Evolutionary conservation across 2,329 filamentous ascomycete species (phyloP).

Genomic region (Colletotrichum sp.): DNA sequence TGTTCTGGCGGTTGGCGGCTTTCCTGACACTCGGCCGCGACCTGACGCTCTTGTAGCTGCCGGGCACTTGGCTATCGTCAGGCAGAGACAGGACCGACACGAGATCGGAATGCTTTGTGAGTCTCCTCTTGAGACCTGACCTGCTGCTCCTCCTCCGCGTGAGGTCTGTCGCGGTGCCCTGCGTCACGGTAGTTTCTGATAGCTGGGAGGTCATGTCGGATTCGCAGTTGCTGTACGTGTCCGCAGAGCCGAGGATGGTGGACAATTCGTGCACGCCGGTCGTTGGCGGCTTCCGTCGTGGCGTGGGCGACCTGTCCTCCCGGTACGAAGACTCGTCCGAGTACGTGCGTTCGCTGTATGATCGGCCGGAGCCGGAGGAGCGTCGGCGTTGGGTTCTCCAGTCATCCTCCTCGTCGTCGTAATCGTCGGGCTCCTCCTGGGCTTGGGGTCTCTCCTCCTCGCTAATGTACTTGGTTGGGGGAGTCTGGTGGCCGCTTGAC

Average conservation of each 20-base stretch:
- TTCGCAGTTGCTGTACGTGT: conserved; percentile 46
- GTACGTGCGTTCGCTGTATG: conserved; percentile 23
- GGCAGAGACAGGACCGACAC: conserved; percentile 89
- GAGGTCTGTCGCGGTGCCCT: conserved; percentile 50
- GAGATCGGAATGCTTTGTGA: conserved; percentile 92
- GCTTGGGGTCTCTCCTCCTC: conserved; percentile 42
- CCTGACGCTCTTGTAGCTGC: conserved; percentile 71
- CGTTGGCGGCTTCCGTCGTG: conserved; percentile 52
- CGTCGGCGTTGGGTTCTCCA: conserved; percentile 26
- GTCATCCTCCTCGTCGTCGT: conserved; percentile 26
- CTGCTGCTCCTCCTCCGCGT: conserved; percentile 54
- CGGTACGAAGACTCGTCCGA: conserved; percentile 28
- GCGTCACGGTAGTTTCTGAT: conserved; percentile 58
- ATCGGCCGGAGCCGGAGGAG: conserved; percentile 36
- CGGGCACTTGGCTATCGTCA: conserved; percentile 58
- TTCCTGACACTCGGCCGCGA: conserved; percentile 82
- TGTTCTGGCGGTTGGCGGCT: conserved; percentile 68
- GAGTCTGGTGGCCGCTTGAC: conserved; percentile 52
- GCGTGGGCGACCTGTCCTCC: conserved; percentile 27
- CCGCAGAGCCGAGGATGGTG: conserved; percentile 59
- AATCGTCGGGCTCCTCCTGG: conserved; percentile 26
- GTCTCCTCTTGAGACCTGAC: conserved; percentile 69
- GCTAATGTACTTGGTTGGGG: conserved; percentile 53
- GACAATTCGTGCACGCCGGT: conserved; percentile 61
- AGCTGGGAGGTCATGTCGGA: conserved; percentile 58